These are phyloP conservation scores for Aegilops umbellulata DNA, from an alignment of 176 grass and related monocot genomes.

Conservation along the genomic window DNA sequence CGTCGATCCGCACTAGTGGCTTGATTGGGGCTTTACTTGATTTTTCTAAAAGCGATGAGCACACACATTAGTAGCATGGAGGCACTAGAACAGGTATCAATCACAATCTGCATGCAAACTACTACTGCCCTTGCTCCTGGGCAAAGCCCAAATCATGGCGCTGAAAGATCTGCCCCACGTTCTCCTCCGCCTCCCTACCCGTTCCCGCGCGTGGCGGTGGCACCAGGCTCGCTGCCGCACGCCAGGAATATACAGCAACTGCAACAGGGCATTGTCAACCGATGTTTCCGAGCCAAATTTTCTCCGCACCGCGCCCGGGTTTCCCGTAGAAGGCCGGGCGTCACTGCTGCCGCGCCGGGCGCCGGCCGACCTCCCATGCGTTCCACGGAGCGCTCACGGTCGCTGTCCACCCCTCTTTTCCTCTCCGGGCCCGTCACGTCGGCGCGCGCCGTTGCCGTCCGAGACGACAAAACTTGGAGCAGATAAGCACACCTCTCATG, in stretches of 20 bases:
- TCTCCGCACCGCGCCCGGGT: background rate
- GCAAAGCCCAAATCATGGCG: background rate
- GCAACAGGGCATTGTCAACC: too few species aligned
- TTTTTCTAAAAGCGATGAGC: background rate
- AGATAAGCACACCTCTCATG: background rate
- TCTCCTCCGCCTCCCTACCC: too few species aligned
- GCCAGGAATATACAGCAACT: background rate
- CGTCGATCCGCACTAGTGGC: background rate
- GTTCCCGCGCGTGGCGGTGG: background rate
- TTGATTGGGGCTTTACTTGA: background rate
- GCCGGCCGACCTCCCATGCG: background rate
- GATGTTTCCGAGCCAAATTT: background rate
- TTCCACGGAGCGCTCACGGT: background rate
- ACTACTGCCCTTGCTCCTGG: too few species aligned
- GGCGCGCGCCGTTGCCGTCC: background rate
- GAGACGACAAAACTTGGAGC: background rate
- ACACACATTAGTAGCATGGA: background rate
- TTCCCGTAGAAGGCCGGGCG: too few species aligned
- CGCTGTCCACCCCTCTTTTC: background rate
- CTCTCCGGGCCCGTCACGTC: background rate
- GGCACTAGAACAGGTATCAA: too few species aligned
- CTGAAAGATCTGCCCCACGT: too few species aligned
- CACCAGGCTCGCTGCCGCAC: background rate
- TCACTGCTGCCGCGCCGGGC: background rate
- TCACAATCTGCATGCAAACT: too few species aligned